Evolutionary conservation across 2,329 filamentous ascomycete species (phyloP), one percentile per base, ranked within the genome.

Genomic region (Fusarium denticulatum): DNA sequence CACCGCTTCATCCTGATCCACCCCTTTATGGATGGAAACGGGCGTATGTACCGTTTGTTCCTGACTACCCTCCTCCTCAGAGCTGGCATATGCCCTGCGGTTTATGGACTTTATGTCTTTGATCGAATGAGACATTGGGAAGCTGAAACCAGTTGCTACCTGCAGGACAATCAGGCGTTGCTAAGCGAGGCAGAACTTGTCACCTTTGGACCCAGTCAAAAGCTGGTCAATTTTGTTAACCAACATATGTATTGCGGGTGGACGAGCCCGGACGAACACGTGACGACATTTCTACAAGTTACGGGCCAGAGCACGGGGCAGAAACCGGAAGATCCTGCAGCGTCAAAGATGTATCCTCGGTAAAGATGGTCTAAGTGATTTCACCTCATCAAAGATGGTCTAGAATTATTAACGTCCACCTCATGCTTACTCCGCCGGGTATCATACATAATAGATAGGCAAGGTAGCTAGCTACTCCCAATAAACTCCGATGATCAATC

Each of bases 21-120:
- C 13, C 82, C 82, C 2, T 84, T 83, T 43, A 62, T 64, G 6
- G 81, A 82, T 37, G 82, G 81, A 4, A 84, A 84, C 26, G 82
- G 80, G 2, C 73, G 79, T 7, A 73, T 77, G 30, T 81, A 77
- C 36, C 76, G 81, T 3, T 71, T 84, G 6, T 65, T 83, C 4
- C 63, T 83, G 0, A 84, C 83, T 52, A 64, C 76, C 2, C 52
- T 83, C 2, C 73, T 83, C 5, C 28, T 82, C 18, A 81, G 79
- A 40, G 81, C 36, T 12, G 36, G 58, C 22, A 20, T 64, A 8
- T 39, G 18, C 49, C 49, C 49, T 36, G 30, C 49, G 49, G 32
- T 52, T n/a, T 40, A 65, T 24, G 64, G 64, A n/a, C 34, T 65
- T 22, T 12, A 43, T 22, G 6, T 1, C 1, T 22, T 11, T 24